A percentile compares a stretch with the other conserved stretches of the same genome.
Conservation (phyloP, 1,139 yeast species). For the Blastobotrys raffinosifermentans region DNA sequence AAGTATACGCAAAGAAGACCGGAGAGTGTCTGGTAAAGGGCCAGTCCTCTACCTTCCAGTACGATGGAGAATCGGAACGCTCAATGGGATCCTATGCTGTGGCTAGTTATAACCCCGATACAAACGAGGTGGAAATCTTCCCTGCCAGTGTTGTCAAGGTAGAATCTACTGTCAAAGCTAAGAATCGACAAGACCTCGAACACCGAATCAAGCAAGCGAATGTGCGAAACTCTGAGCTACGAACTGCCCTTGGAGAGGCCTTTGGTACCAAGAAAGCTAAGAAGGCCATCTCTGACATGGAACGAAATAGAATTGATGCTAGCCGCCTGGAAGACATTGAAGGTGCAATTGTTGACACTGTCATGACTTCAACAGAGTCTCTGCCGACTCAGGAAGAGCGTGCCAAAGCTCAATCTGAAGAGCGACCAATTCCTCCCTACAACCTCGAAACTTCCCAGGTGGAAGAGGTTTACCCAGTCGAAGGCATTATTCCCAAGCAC, state of each 20-base stretch:
- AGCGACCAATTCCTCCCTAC: constrained; percentile 80
- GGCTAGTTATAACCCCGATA: constrained; percentile 63
- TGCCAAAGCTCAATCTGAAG: constrained; percentile 48
- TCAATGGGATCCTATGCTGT: constrained; percentile 45
- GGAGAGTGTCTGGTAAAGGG: constrained; percentile 60
- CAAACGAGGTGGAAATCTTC: constrained; percentile 54
- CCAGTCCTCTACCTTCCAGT: constrained; percentile 65
- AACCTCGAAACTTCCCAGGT: constrained; percentile 71
- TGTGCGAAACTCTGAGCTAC: constrained; percentile 44
- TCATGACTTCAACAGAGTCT: constrained; percentile 60
- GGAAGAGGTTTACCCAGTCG: constrained; percentile 74
- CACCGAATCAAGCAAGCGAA: constrained; percentile 45
- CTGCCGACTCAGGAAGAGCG: constrained; percentile 65
- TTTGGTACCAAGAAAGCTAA: constrained; percentile 97
- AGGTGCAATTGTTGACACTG: constrained; percentile 75
- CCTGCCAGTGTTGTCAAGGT: constrained; percentile 54
- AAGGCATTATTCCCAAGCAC: constrained; percentile 58
- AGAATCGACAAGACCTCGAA: constrained; percentile 28
- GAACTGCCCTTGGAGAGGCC: constrained; percentile 86
- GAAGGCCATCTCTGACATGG: constrained; percentile 76
- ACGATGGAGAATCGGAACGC: constrained; percentile 53
- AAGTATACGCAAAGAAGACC: constrained; percentile 49
- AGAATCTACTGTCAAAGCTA: constrained; percentile 38
- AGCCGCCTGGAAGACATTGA: constrained; percentile 70
- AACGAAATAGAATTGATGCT: constrained; percentile 80